phyloP scores from a whole-genome alignment of 768 basidiomycete genomes.

The Hygrophoropsis aurantiaca region DNA sequence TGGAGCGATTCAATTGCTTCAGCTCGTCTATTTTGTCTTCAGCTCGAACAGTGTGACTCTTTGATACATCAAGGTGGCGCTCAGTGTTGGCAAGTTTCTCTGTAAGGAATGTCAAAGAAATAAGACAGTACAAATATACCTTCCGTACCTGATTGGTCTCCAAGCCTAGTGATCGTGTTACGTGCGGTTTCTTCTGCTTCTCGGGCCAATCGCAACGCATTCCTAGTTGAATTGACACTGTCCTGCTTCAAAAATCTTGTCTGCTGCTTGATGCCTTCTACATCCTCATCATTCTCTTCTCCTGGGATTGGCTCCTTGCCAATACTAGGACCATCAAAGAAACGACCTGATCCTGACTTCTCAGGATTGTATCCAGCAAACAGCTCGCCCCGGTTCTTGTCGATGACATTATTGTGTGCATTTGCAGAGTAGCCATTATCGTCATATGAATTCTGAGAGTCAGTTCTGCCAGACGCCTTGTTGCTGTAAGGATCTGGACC shows the following conservation, averaged over 20 bases:
- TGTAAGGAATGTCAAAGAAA: constrained; percentile 24
- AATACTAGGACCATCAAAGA: constrained; percentile 60
- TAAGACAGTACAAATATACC: neutral
- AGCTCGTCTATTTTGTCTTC: constrained; percentile 92
- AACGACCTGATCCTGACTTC: constrained; percentile 59
- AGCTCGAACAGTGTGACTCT: constrained; percentile 83
- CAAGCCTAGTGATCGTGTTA: constrained; percentile 78
- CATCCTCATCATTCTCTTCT: constrained; percentile 81
- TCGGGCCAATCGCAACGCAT: constrained; percentile 89
- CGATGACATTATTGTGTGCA: constrained; percentile 17
- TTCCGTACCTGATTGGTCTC: constrained; percentile 86
- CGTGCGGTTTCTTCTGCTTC: constrained; percentile 96
- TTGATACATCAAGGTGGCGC: constrained; percentile 90
- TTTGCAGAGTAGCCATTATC: constrained; percentile 18
- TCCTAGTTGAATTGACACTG: constrained; percentile 82
- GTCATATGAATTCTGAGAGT: constrained; percentile 23
- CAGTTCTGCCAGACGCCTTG: constrained; percentile 21
- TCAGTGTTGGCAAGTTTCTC: constrained; percentile 93
- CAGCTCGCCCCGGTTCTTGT: constrained; percentile 69
- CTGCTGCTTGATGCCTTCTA: constrained; percentile 94
- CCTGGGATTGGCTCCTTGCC: constrained; percentile 52
- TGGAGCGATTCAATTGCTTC: constrained; percentile 90
- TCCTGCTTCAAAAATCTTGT: constrained; percentile 90
- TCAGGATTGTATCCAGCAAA: constrained; percentile 73
- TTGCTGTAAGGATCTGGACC: constrained; percentile 51